Evolutionary conservation across 768 basidiomycete species (phyloP), one percentile per base, ranked within the genome.

Genomic region (Psilocybe subaeruginosa): DNA sequence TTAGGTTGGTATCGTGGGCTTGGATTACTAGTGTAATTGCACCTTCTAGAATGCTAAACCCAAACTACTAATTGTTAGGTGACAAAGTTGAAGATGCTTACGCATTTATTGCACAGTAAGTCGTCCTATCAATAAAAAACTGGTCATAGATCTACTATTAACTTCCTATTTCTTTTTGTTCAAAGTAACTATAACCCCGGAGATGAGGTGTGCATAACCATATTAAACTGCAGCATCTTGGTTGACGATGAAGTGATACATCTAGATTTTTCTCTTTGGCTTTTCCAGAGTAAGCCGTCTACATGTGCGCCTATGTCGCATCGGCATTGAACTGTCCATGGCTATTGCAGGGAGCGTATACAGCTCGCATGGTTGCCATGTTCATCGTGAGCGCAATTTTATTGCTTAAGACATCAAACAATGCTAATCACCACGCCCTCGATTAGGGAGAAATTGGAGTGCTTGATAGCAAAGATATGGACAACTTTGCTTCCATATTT

Each of bases 81-180:
- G 86, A 87, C 59, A 91, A 92, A 68, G 87, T 92, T 2, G 86
- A 91, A 73, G 89, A 91, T 64, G 90, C 86, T 35, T 90, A 91
- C 73, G 87, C 83, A n/a, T 92, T 92, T 68, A 87, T 92, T 66
- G 84, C 90, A 19, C 88, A 92, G 89, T 91, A 66, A 72, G 89
- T 76, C 14, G 14, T 49, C 54, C 39, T 8, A 12, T 17, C 11
- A 37, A 27, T 1, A 43, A 45, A 5, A 45, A 48, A 56, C 49
- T 46, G 5, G 23, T 59, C 41, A 55, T 17, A 47, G 54, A 12
- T 43, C 45, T 39, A 31, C 30, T n/a, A 27, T 35, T n/a, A 17
- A 9, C 7, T 37, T 48, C 31, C 16, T 45, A 43, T 12, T 30
- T 16, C n/a, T 27, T 33, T 14, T 56, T 9, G 23, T 23, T 23